Evolutionary conservation across 768 basidiomycete species (phyloP).

Genomic region (Coprinopsis sp.): DNA sequence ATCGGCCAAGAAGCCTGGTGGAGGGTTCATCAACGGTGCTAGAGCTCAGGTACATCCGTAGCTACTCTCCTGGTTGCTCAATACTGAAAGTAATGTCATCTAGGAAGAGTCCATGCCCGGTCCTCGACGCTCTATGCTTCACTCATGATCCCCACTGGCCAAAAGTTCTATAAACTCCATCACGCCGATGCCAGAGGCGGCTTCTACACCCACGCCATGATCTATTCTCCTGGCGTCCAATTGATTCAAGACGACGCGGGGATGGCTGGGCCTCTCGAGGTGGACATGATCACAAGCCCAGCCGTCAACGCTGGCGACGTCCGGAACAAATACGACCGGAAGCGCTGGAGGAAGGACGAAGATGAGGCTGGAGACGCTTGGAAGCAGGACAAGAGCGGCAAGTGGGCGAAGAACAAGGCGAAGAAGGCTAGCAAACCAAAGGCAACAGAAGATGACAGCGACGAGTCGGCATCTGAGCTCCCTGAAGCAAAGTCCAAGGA

Average conservation of each 20-base stretch:
- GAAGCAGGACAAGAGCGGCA: not conserved
- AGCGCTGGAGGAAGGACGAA: conserved; percentile 6
- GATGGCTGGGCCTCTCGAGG: conserved; percentile 50
- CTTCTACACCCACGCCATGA: conserved; percentile 68
- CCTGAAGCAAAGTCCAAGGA: conserved; percentile 2
- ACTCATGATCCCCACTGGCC: conserved; percentile 47
- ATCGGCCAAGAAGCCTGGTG: conserved; percentile 63
- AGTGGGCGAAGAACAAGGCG: conserved; percentile 1
- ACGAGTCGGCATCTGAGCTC: not conserved
- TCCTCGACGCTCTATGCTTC: conserved; percentile 63
- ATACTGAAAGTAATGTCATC: not conserved
- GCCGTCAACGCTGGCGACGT: conserved; percentile 61
- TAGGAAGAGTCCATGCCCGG: conserved; percentile 75
- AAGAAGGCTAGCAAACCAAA: not conserved
- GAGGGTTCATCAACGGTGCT: conserved; percentile 62
- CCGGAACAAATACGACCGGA: conserved; percentile 17
- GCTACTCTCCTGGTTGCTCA: not conserved
- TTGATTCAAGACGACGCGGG: conserved; percentile 59
- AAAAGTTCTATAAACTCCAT: conserved; percentile 57
- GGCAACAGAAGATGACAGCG: not conserved
- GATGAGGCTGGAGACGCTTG: conserved; percentile 15
- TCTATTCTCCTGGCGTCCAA: conserved; percentile 58
- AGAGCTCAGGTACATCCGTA: conserved; percentile 36
- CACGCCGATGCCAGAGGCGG: conserved; percentile 41
- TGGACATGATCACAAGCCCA: conserved; percentile 60